phyloP scores from a whole-genome alignment of 2,329 filamentous ascomycete species.

The Trichoderma citrinoviride region DNA sequence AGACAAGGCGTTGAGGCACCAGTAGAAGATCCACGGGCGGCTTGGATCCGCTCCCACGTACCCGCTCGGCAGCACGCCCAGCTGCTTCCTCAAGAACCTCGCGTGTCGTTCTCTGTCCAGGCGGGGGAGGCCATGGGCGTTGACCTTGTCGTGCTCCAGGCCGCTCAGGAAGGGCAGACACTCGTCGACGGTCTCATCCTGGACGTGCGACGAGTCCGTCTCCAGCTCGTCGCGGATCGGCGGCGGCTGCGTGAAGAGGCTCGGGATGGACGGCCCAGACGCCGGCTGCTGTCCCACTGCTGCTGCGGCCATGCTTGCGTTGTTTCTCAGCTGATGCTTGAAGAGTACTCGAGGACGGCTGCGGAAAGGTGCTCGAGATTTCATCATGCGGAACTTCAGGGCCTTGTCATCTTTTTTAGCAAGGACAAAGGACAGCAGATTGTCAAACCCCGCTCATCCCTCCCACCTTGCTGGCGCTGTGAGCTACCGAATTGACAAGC shows the following conservation, averaged over 20 bases:
- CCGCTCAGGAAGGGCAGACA: constrained; percentile 67
- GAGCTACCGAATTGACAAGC: constrained; percentile 9
- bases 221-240: constrained; percentile 62
- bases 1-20: constrained; percentile 74
- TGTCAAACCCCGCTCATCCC: constrained; percentile 12
- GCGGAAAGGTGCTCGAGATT: constrained; percentile 30
- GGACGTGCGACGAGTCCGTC: constrained; percentile 66
- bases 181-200: constrained; percentile 65
- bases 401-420: constrained; percentile 27
- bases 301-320: constrained; percentile 23
- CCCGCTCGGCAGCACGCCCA: constrained; percentile 61
- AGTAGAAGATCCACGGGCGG: constrained; percentile 92
- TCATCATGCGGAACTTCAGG: constrained; percentile 31
- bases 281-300: constrained; percentile 20
- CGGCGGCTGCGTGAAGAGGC: constrained; percentile 57
- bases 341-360: constrained; percentile 36
- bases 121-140: constrained; percentile 69
- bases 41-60: constrained; percentile 81
- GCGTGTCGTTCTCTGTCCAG: constrained; percentile 65
- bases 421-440: constrained; percentile 2
- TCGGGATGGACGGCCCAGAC: constrained; percentile 41
- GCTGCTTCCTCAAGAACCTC: constrained; percentile 58
- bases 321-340: constrained; percentile 28
- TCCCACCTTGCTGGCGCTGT: constrained; percentile 16
- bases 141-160: constrained; percentile 54